A percentile compares a stretch with the other conserved stretches of the same genome.
These are phyloP conservation scores for Ustilago trichophora DNA, from an alignment of 1,284 basidiomycete species.

Conservation along the genomic window DNA sequence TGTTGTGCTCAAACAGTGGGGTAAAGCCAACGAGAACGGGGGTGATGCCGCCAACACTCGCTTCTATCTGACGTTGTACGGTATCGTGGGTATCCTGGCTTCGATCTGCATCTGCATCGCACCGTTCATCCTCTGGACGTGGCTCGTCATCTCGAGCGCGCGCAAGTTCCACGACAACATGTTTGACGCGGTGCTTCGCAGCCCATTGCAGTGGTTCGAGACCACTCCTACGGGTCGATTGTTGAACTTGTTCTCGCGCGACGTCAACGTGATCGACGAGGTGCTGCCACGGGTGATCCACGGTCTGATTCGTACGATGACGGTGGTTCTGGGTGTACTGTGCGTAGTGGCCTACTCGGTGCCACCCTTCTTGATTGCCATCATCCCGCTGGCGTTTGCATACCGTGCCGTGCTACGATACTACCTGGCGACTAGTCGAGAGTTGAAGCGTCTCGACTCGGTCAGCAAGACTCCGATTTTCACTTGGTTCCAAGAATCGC, in stretches of 20 bases:
- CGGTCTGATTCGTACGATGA: conserved; percentile 55
- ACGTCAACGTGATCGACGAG: conserved; percentile 86
- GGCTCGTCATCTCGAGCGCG: conserved; percentile 59
- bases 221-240: conserved; percentile 72
- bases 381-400: conserved; percentile 59
- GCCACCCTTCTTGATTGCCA: conserved; percentile 78
- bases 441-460: conserved; percentile 90
- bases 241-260: conserved; percentile 85
- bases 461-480: conserved; percentile 91
- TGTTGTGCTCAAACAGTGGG: conserved; percentile 65
- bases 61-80: conserved; percentile 62
- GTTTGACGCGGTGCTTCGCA: conserved; percentile 55
- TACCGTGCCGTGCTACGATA: conserved; percentile 70
- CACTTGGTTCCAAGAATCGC: conserved; percentile 77
- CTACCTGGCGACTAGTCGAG: conserved; percentile 88
- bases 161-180: conserved; percentile 62
- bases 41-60: conserved; percentile 29
- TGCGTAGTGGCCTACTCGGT: conserved; percentile 75
- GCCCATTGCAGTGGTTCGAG: conserved; percentile 66
- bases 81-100: conserved; percentile 52
- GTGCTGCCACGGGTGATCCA: conserved; percentile 63
- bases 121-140: conserved; percentile 62
- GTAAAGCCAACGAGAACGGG: conserved; percentile 52
- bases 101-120: conserved; percentile 59
- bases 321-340: conserved; percentile 74